Percentiles rank a stretch among this genome's conserved stretches.
Conservation (phyloP, 129 eudicot species). For the Escallonia rubra region DNA sequence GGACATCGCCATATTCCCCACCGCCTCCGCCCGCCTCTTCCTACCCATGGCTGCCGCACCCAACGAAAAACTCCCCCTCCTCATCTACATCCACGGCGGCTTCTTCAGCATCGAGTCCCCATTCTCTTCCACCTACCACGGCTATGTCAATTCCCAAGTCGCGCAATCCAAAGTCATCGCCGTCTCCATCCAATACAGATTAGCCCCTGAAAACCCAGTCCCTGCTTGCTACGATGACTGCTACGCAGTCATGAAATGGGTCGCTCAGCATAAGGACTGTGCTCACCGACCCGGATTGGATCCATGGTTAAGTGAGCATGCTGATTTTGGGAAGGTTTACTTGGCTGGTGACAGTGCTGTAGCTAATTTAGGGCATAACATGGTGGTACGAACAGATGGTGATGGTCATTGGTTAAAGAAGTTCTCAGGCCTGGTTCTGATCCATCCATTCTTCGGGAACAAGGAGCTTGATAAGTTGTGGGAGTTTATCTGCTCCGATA, state of each 20-base stretch:
- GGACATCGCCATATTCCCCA: background rate
- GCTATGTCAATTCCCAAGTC: background rate
- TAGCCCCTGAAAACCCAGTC: background rate
- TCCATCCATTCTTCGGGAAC: background rate
- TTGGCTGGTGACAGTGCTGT: background rate
- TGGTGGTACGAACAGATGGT: background rate
- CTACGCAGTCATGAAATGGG: background rate
- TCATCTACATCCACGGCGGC: background rate
- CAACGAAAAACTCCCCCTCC: background rate
- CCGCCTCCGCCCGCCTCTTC: background rate
- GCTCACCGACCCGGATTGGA: background rate
- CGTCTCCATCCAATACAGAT: background rate
- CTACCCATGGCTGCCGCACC: background rate
- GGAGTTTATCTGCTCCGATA: background rate
- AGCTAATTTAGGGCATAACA: background rate
- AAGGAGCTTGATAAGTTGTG: background rate
- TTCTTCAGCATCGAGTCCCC: background rate
- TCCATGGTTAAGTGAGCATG: background rate
- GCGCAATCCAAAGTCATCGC: background rate
- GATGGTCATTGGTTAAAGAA: background rate
- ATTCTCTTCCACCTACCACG: background rate
- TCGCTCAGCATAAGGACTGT: background rate
- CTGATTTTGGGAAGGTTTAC: background rate
- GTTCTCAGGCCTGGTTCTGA: background rate
- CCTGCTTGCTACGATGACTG: background rate